phyloP scores from a whole-genome alignment of 1,284 basidiomycete genomes.

The Sanghuangporus sanghuang region DNA sequence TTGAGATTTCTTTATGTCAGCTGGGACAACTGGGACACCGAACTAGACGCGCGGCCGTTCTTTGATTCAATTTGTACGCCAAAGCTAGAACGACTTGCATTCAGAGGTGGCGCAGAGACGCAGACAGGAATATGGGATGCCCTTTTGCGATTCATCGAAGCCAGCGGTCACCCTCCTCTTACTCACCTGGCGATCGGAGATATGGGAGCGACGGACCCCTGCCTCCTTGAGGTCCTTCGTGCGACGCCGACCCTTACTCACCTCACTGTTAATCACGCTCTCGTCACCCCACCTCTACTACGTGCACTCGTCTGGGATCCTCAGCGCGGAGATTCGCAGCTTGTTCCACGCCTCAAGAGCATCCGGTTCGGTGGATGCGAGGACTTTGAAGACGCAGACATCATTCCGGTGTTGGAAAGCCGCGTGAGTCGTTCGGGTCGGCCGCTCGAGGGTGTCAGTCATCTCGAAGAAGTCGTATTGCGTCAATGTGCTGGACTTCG shows the following conservation, averaged over 20 bases:
- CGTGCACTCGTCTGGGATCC: constrained; percentile 4
- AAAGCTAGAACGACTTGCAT: constrained; percentile 1
- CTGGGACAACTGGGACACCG: constrained; percentile 4
- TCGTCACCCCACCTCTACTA: neutral
- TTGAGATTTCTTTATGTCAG: constrained; percentile 3
- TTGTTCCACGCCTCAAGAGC: neutral
- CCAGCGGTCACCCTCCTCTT: neutral
- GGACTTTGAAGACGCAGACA: constrained; percentile 3
- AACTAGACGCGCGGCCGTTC: neutral
- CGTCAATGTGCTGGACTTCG: constrained; percentile 1
- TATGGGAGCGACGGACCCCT: constrained; percentile 4
- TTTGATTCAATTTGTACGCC: constrained; percentile 1
- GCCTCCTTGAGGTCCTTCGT: neutral
- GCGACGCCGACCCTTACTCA: constrained; percentile 5
- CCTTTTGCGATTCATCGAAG: neutral
- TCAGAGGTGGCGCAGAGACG: neutral
- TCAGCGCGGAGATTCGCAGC: neutral
- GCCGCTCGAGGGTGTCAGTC: neutral
- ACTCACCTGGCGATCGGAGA: constrained; percentile 10
- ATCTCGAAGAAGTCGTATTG: neutral
- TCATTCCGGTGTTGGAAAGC: constrained; percentile 1
- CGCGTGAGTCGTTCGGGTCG: neutral
- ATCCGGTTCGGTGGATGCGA: constrained; percentile 3
- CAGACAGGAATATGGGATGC: neutral
- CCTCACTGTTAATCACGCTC: constrained; percentile 5